Conservation (phyloP, 495 filamentous ascomycete species). For the Aspergillus bridgeri region DNA sequence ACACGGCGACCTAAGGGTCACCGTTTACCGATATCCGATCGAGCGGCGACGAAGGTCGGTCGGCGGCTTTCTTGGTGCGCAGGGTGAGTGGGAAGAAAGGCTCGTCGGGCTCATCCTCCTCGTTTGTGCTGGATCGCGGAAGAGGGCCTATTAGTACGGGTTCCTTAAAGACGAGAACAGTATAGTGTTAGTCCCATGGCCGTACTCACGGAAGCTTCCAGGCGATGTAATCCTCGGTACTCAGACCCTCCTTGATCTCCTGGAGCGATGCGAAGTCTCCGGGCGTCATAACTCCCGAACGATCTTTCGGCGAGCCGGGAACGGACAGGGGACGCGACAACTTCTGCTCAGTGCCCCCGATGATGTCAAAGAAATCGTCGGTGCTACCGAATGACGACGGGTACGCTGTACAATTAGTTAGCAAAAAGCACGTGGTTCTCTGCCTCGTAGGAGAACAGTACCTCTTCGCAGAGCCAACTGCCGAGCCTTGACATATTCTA, state of each 20-base stretch:
- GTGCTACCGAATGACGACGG: slow-evolving; percentile 74
- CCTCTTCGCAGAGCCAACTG: slow-evolving; percentile 85
- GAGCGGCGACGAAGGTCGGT: slow-evolving; percentile 39
- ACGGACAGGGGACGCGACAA: slow-evolving; percentile 90
- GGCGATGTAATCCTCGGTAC: slow-evolving; percentile 94
- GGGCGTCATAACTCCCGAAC: slow-evolving; percentile 97
- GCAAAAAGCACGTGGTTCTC: background rate
- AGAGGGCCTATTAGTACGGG: background rate
- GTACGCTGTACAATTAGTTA: slow-evolving; percentile 58
- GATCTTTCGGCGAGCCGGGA: slow-evolving; percentile 85
- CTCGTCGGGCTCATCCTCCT: slow-evolving; percentile 93
- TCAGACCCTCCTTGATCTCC: slow-evolving; percentile 88
- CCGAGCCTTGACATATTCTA: slow-evolving; percentile 97
- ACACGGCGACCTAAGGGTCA: slow-evolving; percentile 3
- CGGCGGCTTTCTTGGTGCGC: slow-evolving; percentile 38
- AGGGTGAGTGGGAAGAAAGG: slow-evolving; percentile 90
- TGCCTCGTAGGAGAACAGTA: slow-evolving; percentile 22
- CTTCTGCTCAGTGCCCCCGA: slow-evolving; percentile 86
- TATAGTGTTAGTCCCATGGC: background rate
- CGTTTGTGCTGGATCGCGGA: slow-evolving; percentile 49
- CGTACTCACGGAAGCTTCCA: slow-evolving; percentile 93
- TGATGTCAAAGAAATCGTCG: slow-evolving; percentile 77
- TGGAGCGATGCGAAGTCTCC: slow-evolving; percentile 96
- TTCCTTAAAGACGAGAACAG: background rate
- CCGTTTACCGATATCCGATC: slow-evolving; percentile 42